Evolutionary conservation across 2,329 filamentous ascomycete species (phyloP), one percentile per base, ranked within the genome.

Genomic region (Beauveria varroae): DNA sequence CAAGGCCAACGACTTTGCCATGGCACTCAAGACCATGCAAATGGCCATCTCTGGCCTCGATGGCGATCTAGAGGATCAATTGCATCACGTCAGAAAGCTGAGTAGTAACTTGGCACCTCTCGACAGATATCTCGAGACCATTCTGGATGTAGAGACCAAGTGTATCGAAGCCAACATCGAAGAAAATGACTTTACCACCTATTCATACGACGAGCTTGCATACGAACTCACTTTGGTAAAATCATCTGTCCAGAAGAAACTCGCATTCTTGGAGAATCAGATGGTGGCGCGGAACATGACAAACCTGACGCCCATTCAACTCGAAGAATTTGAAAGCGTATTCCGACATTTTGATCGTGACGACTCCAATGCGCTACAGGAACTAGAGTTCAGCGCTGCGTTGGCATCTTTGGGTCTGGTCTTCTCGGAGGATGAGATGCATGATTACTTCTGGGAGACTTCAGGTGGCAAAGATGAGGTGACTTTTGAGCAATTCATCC

Each of bases 161-260:
- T 99, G 95, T 72, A 84, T 88, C 63, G 93, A 98, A 78, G 95
- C 95, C 64, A 98, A 99, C 73, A 97, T 99, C 65, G 95, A 99
- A 75, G 95, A 99, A 71, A 99, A 99, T 74, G 95, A 99, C 78
- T 98, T 95, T 74, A 99, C 95, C n/a, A 98, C 93, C 9, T 98
- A 98, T 76, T 96, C 93, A 10, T 95, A 98, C 73, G 95, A 99
- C 71, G 95, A 99, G 75, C 82, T 99, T 47, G 86, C 87, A 63
- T 99, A 99, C 76, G 95, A 99, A 76, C 82, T 98, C 62, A 87
- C 91, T 18, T 82, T 99, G 34, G 95, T 98, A 62, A 93, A 92
- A 72, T 88, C 90, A 34, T 95, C 90, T 12, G 93, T 98, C 30
- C 89, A 92, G 65, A 99, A 98, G 80, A 99, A 99, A 76, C 84